Conservation (phyloP, 1,139 yeast genomes). For the Yamadazyma pseudoaaseri region DNA sequence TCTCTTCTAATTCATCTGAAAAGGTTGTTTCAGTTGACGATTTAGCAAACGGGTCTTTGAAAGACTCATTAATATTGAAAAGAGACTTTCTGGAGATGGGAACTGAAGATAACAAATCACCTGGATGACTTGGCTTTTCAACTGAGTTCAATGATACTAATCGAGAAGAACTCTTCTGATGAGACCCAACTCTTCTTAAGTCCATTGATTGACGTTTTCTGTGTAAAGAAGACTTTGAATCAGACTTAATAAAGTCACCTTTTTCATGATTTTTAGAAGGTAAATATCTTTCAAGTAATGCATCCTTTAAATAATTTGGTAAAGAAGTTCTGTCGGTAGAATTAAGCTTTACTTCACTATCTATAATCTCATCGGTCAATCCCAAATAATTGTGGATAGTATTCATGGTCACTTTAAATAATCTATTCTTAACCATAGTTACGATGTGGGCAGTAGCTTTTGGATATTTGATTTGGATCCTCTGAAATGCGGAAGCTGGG, state of each 20-base stretch:
- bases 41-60: conserved; percentile 7
- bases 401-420: conserved; percentile 87
- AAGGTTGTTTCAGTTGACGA: conserved; percentile 34
- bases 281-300: conserved; percentile 44
- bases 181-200: conserved; percentile 4
- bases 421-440: conserved; percentile 83
- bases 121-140: conserved; percentile 65
- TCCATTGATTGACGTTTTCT: conserved; percentile 1
- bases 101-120: conserved; percentile 80
- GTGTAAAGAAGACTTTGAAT: background rate
- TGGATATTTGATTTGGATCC: conserved; percentile 75
- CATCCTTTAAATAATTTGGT: conserved; percentile 64
- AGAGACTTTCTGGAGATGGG: conserved; percentile 61
- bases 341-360: conserved; percentile 72
- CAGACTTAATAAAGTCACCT: conserved; percentile 3
- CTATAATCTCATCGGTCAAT: conserved; percentile 75
- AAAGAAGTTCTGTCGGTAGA: conserved; percentile 36
- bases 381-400: conserved; percentile 88
- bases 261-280: conserved; percentile 1
- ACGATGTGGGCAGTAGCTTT: conserved; percentile 91
- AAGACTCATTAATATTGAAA: conserved; percentile 14
- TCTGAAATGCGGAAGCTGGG: conserved; percentile 78
- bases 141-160: conserved; percentile 67
- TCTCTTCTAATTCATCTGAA: conserved; percentile 64
- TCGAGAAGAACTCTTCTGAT: conserved; percentile 40